These are phyloP conservation scores for Colletotrichum tropicicola DNA, from an alignment of 2,329 filamentous ascomycete genomes.

Conservation along the genomic window DNA sequence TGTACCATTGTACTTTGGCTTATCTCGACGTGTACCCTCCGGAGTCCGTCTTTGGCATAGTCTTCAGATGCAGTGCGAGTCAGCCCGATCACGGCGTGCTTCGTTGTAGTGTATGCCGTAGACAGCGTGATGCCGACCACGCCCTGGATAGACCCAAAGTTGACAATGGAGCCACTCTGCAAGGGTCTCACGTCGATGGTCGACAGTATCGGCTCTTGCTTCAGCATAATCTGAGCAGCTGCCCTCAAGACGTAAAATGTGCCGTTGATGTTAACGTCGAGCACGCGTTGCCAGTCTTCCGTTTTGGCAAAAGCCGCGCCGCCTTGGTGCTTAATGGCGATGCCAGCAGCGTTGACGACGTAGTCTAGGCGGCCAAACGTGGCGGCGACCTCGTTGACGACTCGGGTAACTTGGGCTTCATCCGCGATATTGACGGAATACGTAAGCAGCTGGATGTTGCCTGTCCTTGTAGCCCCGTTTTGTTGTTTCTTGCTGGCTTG, in stretches of 20 bases:
- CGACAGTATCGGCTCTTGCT: conserved; percentile 49
- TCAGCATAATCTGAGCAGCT: conserved; percentile 51
- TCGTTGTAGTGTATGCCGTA: conserved; percentile 21
- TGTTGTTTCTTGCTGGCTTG: background rate
- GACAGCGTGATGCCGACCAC: conserved; percentile 20
- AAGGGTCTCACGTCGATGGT: conserved; percentile 37
- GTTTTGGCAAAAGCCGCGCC: conserved; percentile 46
- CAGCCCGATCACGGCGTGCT: conserved; percentile 21
- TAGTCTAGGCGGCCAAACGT: conserved; percentile 50
- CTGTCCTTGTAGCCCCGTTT: background rate
- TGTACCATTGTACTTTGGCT: too few species aligned
- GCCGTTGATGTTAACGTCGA: conserved; percentile 53
- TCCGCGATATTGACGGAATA: conserved; percentile 31
- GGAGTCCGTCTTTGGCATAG: too few species aligned
- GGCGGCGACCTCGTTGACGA: conserved; percentile 36
- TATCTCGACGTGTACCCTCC: too few species aligned
- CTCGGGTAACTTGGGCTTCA: conserved; percentile 38
- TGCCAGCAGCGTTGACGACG: conserved; percentile 50
- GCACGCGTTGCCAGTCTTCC: conserved; percentile 47
- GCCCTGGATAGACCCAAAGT: conserved; percentile 24
- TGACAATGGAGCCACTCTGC: conserved; percentile 26
- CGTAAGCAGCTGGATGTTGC: background rate
- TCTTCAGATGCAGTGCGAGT: conserved; percentile 45
- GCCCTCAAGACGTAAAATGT: conserved; percentile 51
- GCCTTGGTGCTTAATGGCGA: conserved; percentile 46